Base-by-base conservation (phyloP, 2,329 filamentous ascomycete genomes). In the Hirsutella thompsonii region DNA sequence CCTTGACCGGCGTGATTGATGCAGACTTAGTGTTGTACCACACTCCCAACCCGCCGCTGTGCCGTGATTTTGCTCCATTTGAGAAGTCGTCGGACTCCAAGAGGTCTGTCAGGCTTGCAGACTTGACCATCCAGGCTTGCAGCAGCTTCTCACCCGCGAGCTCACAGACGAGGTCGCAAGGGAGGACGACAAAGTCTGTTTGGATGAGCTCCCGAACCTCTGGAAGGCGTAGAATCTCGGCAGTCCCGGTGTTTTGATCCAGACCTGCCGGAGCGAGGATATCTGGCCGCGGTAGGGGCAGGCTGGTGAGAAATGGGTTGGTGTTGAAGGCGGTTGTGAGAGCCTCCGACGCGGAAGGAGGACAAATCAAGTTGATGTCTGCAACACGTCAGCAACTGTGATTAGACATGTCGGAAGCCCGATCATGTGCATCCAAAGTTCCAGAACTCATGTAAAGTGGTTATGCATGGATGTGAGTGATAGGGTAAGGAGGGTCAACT, bases 101-200 rank as follows among this genome's bases (percentile, higher is more conserved):
- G 13, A 72, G 68, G 62, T 66, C 77, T 50, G 62, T 73, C 59
- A 90, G 68, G 30, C 81, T 83, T 14, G 78, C 81, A 38, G 87
- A 77, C 50, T 83, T 79, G 23, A 89, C 77, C 82, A 95, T 89
- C 88, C 92, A 98, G 45, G 89, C 79, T 59, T 95, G 87, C 2
- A 94, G 64, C 19, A 96, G 69, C 46, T 81, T 77, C 51, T 88
- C 83, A 11, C 88, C 89, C 3, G 83, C 81, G 14, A 96, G 67
- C 55, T 94, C 89, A 57, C 88, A 95, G 32, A 98, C 79, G 6
- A 98, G 69, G 58, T 98, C 92, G 60, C 92, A 98, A 1, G 92
- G 90, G 4, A 98, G 68, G 3, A 96, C 76, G 20, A 95, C 67
- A 55, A 98, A 96, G 61, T 98, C 87, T 11, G 79, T 78, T 41